Conservation (phyloP, 257 asterid genomes). For the Osmanthus fragrans region DNA sequence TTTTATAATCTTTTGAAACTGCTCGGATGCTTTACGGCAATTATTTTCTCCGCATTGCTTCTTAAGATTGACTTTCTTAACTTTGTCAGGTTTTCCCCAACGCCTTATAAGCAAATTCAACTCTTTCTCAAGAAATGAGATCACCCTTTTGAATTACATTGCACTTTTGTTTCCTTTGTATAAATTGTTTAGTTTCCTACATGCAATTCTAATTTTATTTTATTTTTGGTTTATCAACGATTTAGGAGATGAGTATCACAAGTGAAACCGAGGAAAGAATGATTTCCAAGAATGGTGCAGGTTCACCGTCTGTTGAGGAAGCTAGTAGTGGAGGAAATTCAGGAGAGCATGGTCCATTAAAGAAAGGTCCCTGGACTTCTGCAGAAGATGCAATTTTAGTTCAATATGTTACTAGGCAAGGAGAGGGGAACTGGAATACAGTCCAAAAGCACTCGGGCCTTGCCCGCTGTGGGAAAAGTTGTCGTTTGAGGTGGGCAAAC, state of each 20-base stretch:
- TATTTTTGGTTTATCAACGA: conserved; percentile 12
- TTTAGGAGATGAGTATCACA: conserved; percentile 45
- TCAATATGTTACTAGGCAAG: conserved; percentile 52
- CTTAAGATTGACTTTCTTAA: conserved; percentile 23
- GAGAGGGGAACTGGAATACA: conserved; percentile 71
- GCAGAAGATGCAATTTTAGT: conserved; percentile 57
- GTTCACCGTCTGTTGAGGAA: conserved; percentile 46
- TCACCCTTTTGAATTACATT: conserved; percentile 17
- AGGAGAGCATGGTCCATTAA: conserved; percentile 42
- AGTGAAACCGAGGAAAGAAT: conserved; percentile 45
- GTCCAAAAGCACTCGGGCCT: conserved; percentile 59
- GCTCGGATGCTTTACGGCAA: conserved; percentile 11
- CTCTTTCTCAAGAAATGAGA: conserved; percentile 7
- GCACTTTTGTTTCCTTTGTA: neutral
- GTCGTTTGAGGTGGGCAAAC: conserved; percentile 72
- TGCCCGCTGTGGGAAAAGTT: conserved; percentile 73
- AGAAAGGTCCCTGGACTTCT: conserved; percentile 69
- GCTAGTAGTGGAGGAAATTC: conserved; percentile 39
- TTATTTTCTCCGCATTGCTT: conserved; percentile 1
- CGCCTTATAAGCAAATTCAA: neutral
- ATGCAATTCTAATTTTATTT: neutral
- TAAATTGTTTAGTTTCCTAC: conserved; percentile 10
- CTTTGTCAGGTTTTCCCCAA: conserved; percentile 9
- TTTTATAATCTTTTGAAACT: conserved; percentile 9
- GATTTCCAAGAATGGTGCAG: conserved; percentile 27